Base-by-base conservation (phyloP, 1,284 basidiomycete genomes). In the Ustilago curta region DNA sequence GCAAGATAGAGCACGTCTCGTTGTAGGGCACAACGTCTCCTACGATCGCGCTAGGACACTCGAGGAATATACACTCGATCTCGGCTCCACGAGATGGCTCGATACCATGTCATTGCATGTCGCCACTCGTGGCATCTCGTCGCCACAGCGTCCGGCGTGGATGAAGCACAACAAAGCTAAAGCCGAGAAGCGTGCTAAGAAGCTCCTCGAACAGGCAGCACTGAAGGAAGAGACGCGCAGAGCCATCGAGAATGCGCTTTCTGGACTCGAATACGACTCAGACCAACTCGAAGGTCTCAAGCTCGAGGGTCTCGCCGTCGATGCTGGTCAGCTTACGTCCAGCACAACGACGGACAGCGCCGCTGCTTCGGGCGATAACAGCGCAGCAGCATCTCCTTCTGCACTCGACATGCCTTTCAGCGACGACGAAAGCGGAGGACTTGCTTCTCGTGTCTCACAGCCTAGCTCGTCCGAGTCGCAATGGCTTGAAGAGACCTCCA, bases 21-120 rank as follows among this genome's bases (percentile, higher is more conserved):
- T 97, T 32, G 90, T 99, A 14, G 95, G 96, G 1, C 97, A 99
- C 86, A 96, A 98, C 82, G 92, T 98, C 29, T 93, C 94, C 2
- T 99, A 94, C 84, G 97, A 99, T 85, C 90, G 96, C 9, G 91
- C 90, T 8, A 89, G 95, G 16, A 88, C 97, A 16, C 84, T 87
- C 23, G 93, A 97, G 73, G 97, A 99, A 84, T 98, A 99, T 83
- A 87, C 87, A 59, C 85, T 97, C 6, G 81, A 87, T 0, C 88
- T 89, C 0, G 92, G 92, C 0, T 86, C 88, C 47, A 95, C 90
- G 23, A 90, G 96, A 1, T 99, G 93, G 85, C 86, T 98, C 40
- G 97, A 99, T 84, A 99, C 96, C 0, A 94, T 99, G 90, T 91
- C 94, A 1, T 88, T 99, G 11, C 96, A 99, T 83, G 91, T 97